Evolutionary conservation across 805 yeast genomes (phyloP), one percentile per base, ranked within the genome.

Genomic region (Candida adriatica): DNA sequence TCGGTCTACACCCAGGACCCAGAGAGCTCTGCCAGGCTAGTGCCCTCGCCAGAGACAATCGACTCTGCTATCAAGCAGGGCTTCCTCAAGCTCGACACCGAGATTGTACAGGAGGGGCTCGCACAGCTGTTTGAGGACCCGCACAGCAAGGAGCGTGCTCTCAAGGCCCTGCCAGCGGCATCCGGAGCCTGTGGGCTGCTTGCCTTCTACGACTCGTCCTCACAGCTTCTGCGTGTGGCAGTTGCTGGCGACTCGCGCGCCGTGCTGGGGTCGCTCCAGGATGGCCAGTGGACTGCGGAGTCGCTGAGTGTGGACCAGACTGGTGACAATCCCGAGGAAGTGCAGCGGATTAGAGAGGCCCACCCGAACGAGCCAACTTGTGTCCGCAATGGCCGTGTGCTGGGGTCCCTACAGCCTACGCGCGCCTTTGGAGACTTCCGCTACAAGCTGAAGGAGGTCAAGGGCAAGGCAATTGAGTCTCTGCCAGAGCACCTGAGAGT

Each of bases 401-500:
- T 92, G 44, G 98, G 98, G 0, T 76, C 92, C 8, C 68, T 92
- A 41, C 97, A 92, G 58, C 98, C 98, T 10, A 75, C 95, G 0
- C 69, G 98, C 49, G 95, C 97, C 2, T 92, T 92, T 64, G 98
- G 98, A 29, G 98, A 92, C 57, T 94, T 95, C 37, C 72, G 96
- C 39, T 92, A 86, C 54, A 92, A 92, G 53, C 70, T 94, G 66
- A 74, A 87, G 19, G 64, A 66, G 22, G 38, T 63, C n/a, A 58
- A 56, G 32, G 53, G 79, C 46, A 39, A 59, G 32, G 39, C 60
- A 0, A 45, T 61, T 10, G 57, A 54, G 8, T 75, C 78, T 15
- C 70, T 85, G 35, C 96, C 94, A 49, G 79, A 79, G 29, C 79
- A 84, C 45, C 69, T 79, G 39, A 78, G 77, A 46, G 79, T 87